Conservation (phyloP, 257 asterid genomes). For the Petunia secreta region DNA sequence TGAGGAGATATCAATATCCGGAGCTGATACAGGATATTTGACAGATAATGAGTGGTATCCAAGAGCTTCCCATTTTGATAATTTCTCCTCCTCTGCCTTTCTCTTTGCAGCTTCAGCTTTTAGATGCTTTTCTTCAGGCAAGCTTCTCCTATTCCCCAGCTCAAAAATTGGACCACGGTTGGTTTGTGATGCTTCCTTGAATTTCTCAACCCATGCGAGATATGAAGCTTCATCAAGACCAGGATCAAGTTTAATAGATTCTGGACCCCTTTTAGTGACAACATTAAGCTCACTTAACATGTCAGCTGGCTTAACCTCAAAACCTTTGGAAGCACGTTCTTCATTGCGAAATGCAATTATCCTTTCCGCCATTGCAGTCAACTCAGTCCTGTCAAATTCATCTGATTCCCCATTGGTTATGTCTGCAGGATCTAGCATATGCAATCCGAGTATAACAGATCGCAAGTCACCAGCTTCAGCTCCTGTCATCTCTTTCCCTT, state of each 20-base stretch:
- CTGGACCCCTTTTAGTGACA: constrained; percentile 44
- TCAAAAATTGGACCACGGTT: constrained; percentile 43
- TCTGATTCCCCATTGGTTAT: constrained; percentile 50
- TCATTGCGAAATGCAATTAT: constrained; percentile 62
- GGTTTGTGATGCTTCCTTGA: constrained; percentile 59
- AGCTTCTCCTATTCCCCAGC: constrained; percentile 48
- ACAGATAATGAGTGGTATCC: constrained; percentile 80
- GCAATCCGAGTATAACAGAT: constrained; percentile 80
- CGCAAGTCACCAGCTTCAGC: constrained; percentile 75
- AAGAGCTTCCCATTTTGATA: constrained; percentile 78
- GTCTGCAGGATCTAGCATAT: constrained; percentile 68
- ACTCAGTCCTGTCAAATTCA: constrained; percentile 46
- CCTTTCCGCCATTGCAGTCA: constrained; percentile 62
- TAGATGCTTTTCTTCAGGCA: constrained; percentile 56
- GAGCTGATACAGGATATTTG: constrained; percentile 50
- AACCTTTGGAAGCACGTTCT: constrained; percentile 41
- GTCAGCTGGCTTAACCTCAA: constrained; percentile 63
- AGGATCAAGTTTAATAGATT: constrained; percentile 52
- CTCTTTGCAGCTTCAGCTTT: constrained; percentile 72
- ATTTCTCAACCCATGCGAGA: constrained; percentile 81
- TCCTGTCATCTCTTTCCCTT: constrained; percentile 54
- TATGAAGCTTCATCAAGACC: constrained; percentile 84
- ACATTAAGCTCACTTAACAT: constrained; percentile 42
- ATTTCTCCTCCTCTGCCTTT: constrained; percentile 76
- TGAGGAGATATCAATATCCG: constrained; percentile 53